Evolutionary conservation across 2,329 filamentous ascomycete genomes (phyloP).

Genomic region (Pyricularia grisea): DNA sequence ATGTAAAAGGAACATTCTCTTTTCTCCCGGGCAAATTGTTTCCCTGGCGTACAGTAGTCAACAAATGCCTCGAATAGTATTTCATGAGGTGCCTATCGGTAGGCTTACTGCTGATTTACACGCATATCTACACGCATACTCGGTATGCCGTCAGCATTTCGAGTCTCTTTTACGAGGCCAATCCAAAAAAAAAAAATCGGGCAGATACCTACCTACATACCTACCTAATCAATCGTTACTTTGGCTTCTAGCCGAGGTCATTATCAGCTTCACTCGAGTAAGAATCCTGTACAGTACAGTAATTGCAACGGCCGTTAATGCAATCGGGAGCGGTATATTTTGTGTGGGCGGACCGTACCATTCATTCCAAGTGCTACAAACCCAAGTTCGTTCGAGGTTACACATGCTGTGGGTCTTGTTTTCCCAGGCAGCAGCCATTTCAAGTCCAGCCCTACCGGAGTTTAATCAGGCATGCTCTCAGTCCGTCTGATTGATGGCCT

Average conservation of each 20-base stretch:
- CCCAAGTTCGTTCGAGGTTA: not conserved
- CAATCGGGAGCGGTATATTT: not conserved
- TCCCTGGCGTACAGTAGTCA: not conserved
- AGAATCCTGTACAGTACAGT: not conserved
- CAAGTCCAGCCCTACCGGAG: not conserved
- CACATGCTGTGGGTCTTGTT: not conserved
- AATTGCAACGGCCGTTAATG: not conserved
- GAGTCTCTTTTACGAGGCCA: not conserved
- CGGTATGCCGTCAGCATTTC: not conserved
- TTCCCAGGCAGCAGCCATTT: not conserved
- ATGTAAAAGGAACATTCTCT: not conserved
- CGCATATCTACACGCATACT: not conserved
- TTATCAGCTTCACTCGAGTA: not conserved
- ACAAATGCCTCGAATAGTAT: not conserved
- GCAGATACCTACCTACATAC: not conserved
- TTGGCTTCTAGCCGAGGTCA: not conserved
- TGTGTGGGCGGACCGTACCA: not conserved
- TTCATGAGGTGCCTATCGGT: not conserved
- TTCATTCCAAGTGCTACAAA: not conserved
- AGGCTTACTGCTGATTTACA: not conserved
- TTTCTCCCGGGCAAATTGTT: not conserved
- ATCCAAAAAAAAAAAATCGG: not conserved
- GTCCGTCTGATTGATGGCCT: not conserved
- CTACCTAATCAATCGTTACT: not conserved
- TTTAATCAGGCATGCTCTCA: not conserved